Evolutionary conservation across 2,329 filamentous ascomycete genomes (phyloP).

Genomic region (Fusarium annulatum): DNA sequence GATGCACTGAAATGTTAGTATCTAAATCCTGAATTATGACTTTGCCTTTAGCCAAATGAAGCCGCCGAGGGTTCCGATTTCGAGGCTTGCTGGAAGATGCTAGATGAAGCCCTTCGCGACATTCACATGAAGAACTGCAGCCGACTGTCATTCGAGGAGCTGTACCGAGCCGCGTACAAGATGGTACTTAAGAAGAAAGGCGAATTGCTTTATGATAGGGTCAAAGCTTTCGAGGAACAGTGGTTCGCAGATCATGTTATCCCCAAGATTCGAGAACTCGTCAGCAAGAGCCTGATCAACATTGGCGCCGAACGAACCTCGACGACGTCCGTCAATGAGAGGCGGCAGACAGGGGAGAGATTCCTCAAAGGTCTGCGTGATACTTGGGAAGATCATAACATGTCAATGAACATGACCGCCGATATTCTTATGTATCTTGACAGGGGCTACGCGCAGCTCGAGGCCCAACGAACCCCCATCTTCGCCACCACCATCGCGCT

Average conservation of each 20-base stretch:
- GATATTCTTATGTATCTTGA: conserved; percentile 99
- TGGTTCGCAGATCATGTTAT: conserved; percentile 84
- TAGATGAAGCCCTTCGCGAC: conserved; percentile 81
- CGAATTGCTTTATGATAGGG: conserved; percentile 80
- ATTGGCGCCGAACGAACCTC: conserved; percentile 67
- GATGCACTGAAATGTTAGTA: background rate
- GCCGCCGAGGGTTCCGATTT: conserved; percentile 77
- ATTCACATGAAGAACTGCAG: conserved; percentile 95
- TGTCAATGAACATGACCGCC: conserved; percentile 95
- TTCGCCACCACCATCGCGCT: conserved; percentile 87
- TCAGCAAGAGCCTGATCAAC: conserved; percentile 74
- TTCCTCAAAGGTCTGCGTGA: conserved; percentile 81
- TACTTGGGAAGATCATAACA: conserved; percentile 89
- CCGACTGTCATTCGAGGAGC: conserved; percentile 89
- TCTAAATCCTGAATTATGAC: conserved; percentile 36
- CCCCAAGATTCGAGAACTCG: conserved; percentile 74
- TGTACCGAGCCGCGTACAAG: conserved; percentile 94
- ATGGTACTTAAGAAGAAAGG: conserved; percentile 92
- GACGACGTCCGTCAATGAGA: conserved; percentile 78
- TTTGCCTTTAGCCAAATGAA: conserved; percentile 46
- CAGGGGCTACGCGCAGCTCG: conserved; percentile 77
- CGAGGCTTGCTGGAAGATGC: conserved; percentile 82
- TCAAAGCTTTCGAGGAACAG: conserved; percentile 81
- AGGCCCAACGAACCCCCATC: conserved; percentile 78
- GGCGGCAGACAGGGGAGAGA: conserved; percentile 81